These are phyloP conservation scores for Sporisorium graminicola DNA, from an alignment of 1,284 basidiomycete species.

Conservation along the genomic window DNA sequence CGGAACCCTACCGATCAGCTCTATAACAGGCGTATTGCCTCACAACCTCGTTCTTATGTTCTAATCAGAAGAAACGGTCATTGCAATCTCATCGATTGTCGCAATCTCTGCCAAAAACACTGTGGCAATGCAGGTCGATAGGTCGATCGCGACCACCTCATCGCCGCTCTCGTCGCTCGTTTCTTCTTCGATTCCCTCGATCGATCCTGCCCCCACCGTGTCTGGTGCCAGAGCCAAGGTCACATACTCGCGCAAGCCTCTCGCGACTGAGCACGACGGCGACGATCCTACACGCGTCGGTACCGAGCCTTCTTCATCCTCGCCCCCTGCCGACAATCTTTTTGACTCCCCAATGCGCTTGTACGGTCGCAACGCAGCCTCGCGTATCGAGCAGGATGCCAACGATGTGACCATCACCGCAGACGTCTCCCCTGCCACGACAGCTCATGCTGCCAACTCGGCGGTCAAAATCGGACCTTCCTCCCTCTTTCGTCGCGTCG, in stretches of 20 bases:
- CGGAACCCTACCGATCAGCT: not conserved
- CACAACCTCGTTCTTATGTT: not conserved
- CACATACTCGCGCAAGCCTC: slow-evolving; percentile 40
- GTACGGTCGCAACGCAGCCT: slow-evolving; percentile 17
- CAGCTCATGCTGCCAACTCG: slow-evolving; percentile 24
- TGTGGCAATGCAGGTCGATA: slow-evolving; percentile 36
- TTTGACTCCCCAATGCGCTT: slow-evolving; percentile 46
- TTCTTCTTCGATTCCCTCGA: slow-evolving; percentile 43
- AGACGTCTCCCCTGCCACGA: slow-evolving; percentile 35
- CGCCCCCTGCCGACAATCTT: slow-evolving; percentile 29
- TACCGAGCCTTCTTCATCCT: slow-evolving; percentile 21
- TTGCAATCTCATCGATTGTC: slow-evolving; percentile 3
- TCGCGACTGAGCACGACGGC: slow-evolving; percentile 6
- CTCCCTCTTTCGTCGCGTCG: slow-evolving; percentile 33
- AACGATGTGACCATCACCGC: slow-evolving; percentile 24
- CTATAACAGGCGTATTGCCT: too few relatives aligned
- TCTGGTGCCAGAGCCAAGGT: slow-evolving; percentile 31
- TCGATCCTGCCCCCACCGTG: slow-evolving; percentile 15
- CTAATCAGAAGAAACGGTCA: not conserved
- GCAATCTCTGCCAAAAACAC: not conserved
- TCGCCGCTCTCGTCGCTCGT: slow-evolving; percentile 44
- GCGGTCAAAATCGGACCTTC: slow-evolving; percentile 26
- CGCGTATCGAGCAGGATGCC: slow-evolving; percentile 11
- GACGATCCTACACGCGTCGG: slow-evolving; percentile 1
- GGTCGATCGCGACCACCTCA: slow-evolving; percentile 8